Base-by-base conservation (phyloP, 148 eudicot species). In the Rhododendron kiyosumense region DNA sequence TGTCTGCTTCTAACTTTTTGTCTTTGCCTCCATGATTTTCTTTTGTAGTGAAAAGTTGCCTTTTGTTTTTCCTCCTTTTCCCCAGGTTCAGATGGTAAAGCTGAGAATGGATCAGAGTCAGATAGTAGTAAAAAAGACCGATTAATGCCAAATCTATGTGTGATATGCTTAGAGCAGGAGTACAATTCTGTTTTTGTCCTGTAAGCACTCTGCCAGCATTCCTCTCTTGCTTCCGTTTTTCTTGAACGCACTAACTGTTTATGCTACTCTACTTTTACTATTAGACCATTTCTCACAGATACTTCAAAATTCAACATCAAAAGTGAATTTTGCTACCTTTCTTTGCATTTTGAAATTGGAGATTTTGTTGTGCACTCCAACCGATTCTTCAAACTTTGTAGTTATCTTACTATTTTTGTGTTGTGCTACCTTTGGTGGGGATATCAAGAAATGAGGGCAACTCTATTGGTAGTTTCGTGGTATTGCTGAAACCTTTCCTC, bases 151-250 rank as follows among this genome's bases (percentile, higher is more conserved):
- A 98, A 97, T 91, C 88, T 97, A 6, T 97, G 99, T 89, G 99
- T 95, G 78, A 97, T 97, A 90, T 97, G 98, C 92, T 91, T 97
- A 86, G 99, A 95, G 92, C 93, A 95, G 85, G 94, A 94, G 85
- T 97, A 97, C 88, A 97, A 97, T 89, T 94, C 99, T 54, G 99
- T 97, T 81, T 97, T 97, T 91, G 98, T 95, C 86, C 94, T 94
- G 98, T 95, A 95, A 94, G 98, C 71, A 77, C 49, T 11, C 81
- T 49, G 30, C 36, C 57, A 12, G 22, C 48, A 41, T 34, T 41
- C 69, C 45, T 74, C 7, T 20, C 24, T 28, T 81, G 24, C 43
- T 28, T 84, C 32, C 41, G 24, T 82, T 86, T 41, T 28, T 30
- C 76, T 41, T 78, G 17, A 78, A 78, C 28, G 52, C 15, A 5